A percentile compares a stretch with the other conserved stretches of the same genome.
These are phyloP conservation scores for Volvariella volvacea DNA, from an alignment of 1,284 basidiomycete species.

Conservation along the genomic window DNA sequence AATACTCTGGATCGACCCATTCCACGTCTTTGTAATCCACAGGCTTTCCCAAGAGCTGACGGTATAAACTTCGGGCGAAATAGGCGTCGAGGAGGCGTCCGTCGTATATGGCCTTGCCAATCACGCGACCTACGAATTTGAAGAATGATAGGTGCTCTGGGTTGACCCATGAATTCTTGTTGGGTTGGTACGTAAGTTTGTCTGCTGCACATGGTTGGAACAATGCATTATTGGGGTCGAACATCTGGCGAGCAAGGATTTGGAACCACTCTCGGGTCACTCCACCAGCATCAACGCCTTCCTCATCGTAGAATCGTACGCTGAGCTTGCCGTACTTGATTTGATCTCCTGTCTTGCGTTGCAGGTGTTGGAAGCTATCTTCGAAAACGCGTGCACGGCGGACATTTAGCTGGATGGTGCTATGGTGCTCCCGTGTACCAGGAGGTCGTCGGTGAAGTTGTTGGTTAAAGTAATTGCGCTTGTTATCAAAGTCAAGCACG, in stretches of 20 bases:
- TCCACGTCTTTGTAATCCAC: conserved; percentile 94
- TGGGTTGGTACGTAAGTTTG: conserved; percentile 91
- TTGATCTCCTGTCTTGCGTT: conserved; percentile 88
- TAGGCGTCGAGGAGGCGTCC: conserved; percentile 96
- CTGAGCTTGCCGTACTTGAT: conserved; percentile 98
- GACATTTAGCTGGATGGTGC: conserved; percentile 87
- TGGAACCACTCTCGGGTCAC: conserved; percentile 99
- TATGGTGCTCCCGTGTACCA: conserved; percentile 73
- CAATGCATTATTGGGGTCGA: conserved; percentile 97
- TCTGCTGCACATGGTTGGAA: conserved; percentile 98
- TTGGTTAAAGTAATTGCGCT: conserved; percentile 97
- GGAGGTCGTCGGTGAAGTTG: conserved; percentile 82
- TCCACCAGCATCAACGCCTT: conserved; percentile 97
- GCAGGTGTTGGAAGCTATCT: conserved; percentile 92
- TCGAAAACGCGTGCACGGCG: conserved; percentile 93
- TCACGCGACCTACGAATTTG: conserved; percentile 97
- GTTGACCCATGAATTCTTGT: conserved; percentile 92
- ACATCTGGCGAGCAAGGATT: conserved; percentile 96
- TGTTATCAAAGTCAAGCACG: conserved; percentile 99
- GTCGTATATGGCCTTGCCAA: conserved; percentile 95
- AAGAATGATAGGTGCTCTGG: conserved; percentile 96
- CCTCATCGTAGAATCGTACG: conserved; percentile 95
- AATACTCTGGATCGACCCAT: conserved; percentile 96
- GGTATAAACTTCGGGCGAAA: conserved; percentile 93
- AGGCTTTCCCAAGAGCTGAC: conserved; percentile 85